Base-by-base conservation (phyloP, 2,329 filamentous ascomycete species). In the Sporothrix phasma region DNA sequence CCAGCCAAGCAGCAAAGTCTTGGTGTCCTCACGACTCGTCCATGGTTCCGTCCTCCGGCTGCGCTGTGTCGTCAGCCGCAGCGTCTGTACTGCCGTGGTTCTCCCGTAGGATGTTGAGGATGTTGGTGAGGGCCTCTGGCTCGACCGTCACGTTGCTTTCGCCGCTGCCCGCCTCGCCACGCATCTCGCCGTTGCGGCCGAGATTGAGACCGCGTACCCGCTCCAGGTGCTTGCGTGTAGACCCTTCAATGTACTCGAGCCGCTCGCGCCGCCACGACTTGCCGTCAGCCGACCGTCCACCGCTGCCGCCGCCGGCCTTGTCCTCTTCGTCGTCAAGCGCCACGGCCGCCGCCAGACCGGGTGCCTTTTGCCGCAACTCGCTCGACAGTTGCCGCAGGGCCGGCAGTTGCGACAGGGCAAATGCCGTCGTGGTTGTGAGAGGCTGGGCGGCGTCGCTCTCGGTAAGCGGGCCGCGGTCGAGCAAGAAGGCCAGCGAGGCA, bases 361-460 rank as follows among this genome's bases (percentile, higher is more conserved):
- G 85, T 66, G 86, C 79, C 41, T 96, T 77, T 13, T 83, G 81
- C 10, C 84, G 79, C 58, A 96, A 78, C 7, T 78, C 78, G 3
- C 74, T 73, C 2, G 81, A 84, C 24, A 95, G 79, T 7, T 84
- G 78, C 65, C 89, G 86, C 53, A 99, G 79, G 0, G 90, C 85
- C 31, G 91, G 90, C 22, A 97, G 79, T 73, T 97, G 93, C 2
- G 88, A 89, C 22, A 95, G 80, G 0, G 90, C 86, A 73, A 97
- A 96, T 17, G 85, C 82, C 0, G 88, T 84, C 19, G 89, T 90
- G 3, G 89, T 90, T 11, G 83, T 82, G 31, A 92, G 79, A 11
- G 88, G 83, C 4, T 78, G 78, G 46, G 80, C 74, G 13, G 79
- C 76, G 64, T 80, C 81, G 58, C 82, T 80, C 15, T 79, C 78